These are phyloP conservation scores for Aspergillus asperescens DNA, from an alignment of 495 filamentous ascomycete species.

Conservation along the genomic window DNA sequence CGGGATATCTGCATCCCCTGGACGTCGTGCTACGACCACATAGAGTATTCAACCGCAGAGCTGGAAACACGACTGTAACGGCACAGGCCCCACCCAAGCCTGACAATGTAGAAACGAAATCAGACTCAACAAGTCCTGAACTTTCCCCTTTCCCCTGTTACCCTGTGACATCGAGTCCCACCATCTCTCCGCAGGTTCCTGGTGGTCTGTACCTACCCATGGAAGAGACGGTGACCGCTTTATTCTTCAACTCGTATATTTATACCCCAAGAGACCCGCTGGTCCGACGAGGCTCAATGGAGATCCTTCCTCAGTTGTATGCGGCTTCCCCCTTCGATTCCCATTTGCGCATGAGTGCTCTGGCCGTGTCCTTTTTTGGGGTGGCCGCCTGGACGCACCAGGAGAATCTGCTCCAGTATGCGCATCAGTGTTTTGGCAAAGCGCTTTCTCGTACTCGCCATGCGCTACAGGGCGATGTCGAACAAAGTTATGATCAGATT, in stretches of 20 bases:
- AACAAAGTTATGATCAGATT: slow-evolving; percentile 48
- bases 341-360: slow-evolving; percentile 51
- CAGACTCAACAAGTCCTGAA: background rate
- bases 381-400: slow-evolving; percentile 42
- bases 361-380: slow-evolving; percentile 55
- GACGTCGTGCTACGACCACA: slow-evolving; percentile 64
- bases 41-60: slow-evolving; percentile 53
- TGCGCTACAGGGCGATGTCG: slow-evolving; percentile 46
- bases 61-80: slow-evolving; percentile 18
- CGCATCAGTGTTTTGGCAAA: slow-evolving; percentile 35
- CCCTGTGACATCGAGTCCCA: background rate
- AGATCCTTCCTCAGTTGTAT: slow-evolving; percentile 52
- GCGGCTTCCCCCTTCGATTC: slow-evolving; percentile 41
- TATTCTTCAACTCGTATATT: slow-evolving; percentile 36
- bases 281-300: slow-evolving; percentile 34
- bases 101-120: background rate
- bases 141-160: background rate
- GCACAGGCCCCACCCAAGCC: background rate
- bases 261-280: slow-evolving; percentile 29
- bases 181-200: slow-evolving; percentile 6
- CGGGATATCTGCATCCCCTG: slow-evolving; percentile 64
- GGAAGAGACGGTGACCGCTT: slow-evolving; percentile 30
- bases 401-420: slow-evolving; percentile 30
- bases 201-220: slow-evolving; percentile 22
- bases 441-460: slow-evolving; percentile 51